A percentile compares a stretch with the other conserved stretches of the same genome.
Conservation (phyloP, 2,329 filamentous ascomycete genomes). For the Trichoderma sp. region DNA sequence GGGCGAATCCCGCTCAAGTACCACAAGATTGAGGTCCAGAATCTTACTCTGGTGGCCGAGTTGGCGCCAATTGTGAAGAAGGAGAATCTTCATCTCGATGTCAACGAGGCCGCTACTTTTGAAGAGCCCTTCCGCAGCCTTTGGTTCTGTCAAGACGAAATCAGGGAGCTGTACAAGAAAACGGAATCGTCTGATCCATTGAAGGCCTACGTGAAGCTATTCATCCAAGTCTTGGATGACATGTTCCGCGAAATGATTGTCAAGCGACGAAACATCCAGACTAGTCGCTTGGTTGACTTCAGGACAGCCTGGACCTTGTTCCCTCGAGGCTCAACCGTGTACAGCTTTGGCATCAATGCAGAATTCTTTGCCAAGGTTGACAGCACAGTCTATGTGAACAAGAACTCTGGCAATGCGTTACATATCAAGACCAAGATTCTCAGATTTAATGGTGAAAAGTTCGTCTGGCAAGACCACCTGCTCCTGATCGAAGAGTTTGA, state of each 20-base stretch:
- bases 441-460: conserved; percentile 40
- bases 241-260: conserved; percentile 41
- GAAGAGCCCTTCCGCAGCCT: conserved; percentile 41
- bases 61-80: conserved; percentile 44
- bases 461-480: conserved; percentile 39
- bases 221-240: conserved; percentile 43
- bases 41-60: conserved; percentile 40
- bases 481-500: conserved; percentile 35
- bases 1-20: conserved; percentile 41
- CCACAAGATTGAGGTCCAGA: conserved; percentile 44
- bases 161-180: conserved; percentile 33
- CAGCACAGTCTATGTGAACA: conserved; percentile 32
- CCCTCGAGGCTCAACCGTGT: conserved; percentile 39
- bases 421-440: conserved; percentile 36
- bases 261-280: conserved; percentile 37
- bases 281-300: conserved; percentile 41
- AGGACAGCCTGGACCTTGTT: conserved; percentile 46
- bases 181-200: conserved; percentile 31
- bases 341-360: conserved; percentile 39
- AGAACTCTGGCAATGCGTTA: conserved; percentile 23
- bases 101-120: conserved; percentile 38
- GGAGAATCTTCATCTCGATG: conserved; percentile 41
- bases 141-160: conserved; percentile 46
- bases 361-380: conserved; percentile 43
- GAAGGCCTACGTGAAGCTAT: conserved; percentile 39